A percentile compares a stretch with the other conserved stretches of the same genome.
Evolutionary conservation across 129 eudicot species (phyloP).

Genomic region (Gnaphalium uliginosum): DNA sequence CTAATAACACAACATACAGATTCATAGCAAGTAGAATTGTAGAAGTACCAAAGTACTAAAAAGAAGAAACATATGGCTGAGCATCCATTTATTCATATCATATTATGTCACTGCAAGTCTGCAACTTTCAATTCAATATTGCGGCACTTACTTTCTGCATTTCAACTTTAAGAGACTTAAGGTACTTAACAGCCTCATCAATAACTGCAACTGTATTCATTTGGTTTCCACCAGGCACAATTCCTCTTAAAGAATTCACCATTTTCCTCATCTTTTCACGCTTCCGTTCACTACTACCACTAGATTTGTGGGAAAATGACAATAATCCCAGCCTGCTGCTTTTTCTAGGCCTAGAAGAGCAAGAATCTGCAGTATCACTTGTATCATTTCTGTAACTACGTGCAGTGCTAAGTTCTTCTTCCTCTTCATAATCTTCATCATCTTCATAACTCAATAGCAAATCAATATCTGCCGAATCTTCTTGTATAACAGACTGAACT

Average conservation of each 20-base stretch:
- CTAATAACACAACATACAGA: constrained; percentile 3
- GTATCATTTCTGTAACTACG: constrained; percentile 42
- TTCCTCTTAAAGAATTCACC: constrained; percentile 60
- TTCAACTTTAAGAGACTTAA: constrained; percentile 69
- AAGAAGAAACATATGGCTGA: not conserved
- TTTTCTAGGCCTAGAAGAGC: constrained; percentile 42
- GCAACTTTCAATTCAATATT: constrained; percentile 32
- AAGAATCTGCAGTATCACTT: constrained; percentile 54
- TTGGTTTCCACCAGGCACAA: constrained; percentile 62
- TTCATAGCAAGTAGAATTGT: not conserved
- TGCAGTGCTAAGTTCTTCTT: constrained; percentile 59
- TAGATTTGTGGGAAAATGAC: constrained; percentile 34
- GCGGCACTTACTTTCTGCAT: constrained; percentile 34
- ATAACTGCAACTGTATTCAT: constrained; percentile 66
- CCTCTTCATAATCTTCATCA: constrained; percentile 37
- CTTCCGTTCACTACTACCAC: constrained; percentile 39
- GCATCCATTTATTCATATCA: not conserved
- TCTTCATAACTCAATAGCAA: constrained; percentile 61
- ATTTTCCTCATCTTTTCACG: constrained; percentile 57
- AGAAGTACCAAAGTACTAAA: constrained; percentile 2
- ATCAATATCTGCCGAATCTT: constrained; percentile 75
- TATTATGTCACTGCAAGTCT: not conserved
- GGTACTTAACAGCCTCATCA: constrained; percentile 80
- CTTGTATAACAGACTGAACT: constrained; percentile 40
- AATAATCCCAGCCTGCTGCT: constrained; percentile 25